Conservation (phyloP, 495 filamentous ascomycete species). For the Aspergillus incahuasiensis region DNA sequence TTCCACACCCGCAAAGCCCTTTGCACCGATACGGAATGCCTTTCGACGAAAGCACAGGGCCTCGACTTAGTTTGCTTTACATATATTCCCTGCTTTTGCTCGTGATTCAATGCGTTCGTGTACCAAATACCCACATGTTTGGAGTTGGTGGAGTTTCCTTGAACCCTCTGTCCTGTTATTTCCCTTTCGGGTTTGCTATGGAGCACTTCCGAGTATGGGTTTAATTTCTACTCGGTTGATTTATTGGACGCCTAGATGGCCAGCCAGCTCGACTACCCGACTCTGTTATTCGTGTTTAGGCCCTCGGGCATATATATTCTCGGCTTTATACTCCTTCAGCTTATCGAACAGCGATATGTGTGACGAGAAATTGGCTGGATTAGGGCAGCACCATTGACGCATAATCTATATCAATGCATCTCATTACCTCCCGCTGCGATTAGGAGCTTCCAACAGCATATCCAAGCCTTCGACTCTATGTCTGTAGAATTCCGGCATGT, state of each 20-base stretch:
- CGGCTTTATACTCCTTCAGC: not conserved
- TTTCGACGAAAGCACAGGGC: constrained; percentile 33
- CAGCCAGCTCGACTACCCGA: not conserved
- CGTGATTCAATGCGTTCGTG: not conserved
- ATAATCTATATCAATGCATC: too few species aligned
- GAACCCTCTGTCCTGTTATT: not conserved
- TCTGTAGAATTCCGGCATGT: too few species aligned
- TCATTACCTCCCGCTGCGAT: too few species aligned
- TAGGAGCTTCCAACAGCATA: too few species aligned
- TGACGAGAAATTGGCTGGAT: constrained; percentile 1
- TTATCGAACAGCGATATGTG: not conserved
- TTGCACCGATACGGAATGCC: constrained; percentile 29
- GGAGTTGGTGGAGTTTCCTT: not conserved
- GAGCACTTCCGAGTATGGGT: not conserved
- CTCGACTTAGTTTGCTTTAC: constrained; percentile 16
- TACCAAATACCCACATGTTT: not conserved
- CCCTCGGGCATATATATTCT: not conserved
- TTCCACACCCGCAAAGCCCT: constrained; percentile 29
- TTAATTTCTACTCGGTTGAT: not conserved
- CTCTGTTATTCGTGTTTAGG: not conserved
- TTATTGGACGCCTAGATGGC: not conserved
- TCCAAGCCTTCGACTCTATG: too few species aligned
- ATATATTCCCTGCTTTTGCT: not conserved
- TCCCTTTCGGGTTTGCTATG: not conserved
- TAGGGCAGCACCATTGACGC: not conserved